Percentiles rank a stretch among this genome's conserved stretches.
Evolutionary conservation across 768 basidiomycete species (phyloP).

Genomic region (Boletus pseudopeckii): DNA sequence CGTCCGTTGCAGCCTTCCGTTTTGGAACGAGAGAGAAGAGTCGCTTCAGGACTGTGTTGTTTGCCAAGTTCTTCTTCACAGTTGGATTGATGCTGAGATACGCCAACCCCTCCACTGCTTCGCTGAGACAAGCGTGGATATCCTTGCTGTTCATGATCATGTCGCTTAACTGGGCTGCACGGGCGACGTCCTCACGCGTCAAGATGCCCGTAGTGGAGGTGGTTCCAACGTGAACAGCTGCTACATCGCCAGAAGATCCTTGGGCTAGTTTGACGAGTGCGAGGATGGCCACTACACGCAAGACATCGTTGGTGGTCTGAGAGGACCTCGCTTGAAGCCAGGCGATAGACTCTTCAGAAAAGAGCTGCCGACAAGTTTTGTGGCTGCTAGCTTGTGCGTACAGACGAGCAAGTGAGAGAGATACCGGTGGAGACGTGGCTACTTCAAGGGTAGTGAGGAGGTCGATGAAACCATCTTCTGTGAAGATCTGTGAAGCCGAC

Average conservation of each 20-base stretch:
- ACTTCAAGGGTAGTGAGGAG: slow-evolving; percentile 65
- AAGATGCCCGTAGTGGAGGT: slow-evolving; percentile 5
- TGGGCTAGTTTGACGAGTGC: slow-evolving; percentile 77
- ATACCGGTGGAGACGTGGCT: slow-evolving; percentile 45
- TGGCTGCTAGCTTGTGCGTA: slow-evolving; percentile 75
- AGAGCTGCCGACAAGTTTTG: slow-evolving; percentile 61
- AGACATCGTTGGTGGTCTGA: slow-evolving; percentile 39
- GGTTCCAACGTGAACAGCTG: slow-evolving; percentile 13
- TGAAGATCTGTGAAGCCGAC: slow-evolving; percentile 62
- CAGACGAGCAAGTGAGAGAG: slow-evolving; percentile 65
- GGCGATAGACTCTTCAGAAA: slow-evolving; percentile 51
- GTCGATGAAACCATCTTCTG: slow-evolving; percentile 59
- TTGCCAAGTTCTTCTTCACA: slow-evolving; percentile 62
- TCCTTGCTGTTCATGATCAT: slow-evolving; percentile 42
- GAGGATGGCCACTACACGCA: slow-evolving; percentile 64
- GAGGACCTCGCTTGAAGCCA: slow-evolving; percentile 68
- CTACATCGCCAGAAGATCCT: slow-evolving; percentile 47
- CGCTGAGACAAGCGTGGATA: slow-evolving; percentile 44
- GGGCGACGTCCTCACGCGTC: slow-evolving; percentile 37
- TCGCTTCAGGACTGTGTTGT: slow-evolving; percentile 52
- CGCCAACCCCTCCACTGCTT: slow-evolving; percentile 83
- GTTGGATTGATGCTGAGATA: slow-evolving; percentile 66
- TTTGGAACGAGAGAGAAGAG: slow-evolving; percentile 58
- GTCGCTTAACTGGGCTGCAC: slow-evolving; percentile 55
- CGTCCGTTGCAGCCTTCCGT: slow-evolving; percentile 35